Conservation (phyloP, 148 eudicot species). For the Rhododendron ovatum region DNA sequence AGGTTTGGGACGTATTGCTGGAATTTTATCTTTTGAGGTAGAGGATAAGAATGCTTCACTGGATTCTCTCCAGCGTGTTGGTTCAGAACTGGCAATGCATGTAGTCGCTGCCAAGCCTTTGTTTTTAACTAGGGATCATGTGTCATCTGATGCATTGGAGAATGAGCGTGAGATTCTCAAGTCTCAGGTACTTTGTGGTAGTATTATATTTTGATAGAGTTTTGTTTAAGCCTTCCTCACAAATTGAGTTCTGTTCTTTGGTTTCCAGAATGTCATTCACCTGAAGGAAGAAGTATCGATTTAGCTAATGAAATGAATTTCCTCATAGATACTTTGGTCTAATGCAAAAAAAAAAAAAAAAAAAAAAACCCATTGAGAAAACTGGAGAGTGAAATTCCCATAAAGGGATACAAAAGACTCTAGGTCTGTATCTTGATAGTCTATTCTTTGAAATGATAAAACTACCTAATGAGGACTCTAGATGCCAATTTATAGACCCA, state of each 20-base stretch:
- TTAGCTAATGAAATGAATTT: neutral
- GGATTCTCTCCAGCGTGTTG: slow-evolving; percentile 62
- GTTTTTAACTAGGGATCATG: slow-evolving; percentile 74
- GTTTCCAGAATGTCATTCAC: neutral
- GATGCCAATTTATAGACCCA: neutral
- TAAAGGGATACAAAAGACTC: neutral
- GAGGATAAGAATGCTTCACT: slow-evolving; percentile 60
- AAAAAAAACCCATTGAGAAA: neutral
- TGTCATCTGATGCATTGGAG: slow-evolving; percentile 68
- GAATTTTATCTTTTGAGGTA: slow-evolving; percentile 77
- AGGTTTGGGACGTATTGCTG: slow-evolving; percentile 97
- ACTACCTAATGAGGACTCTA: neutral
- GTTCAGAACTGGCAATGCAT: slow-evolving; percentile 97
- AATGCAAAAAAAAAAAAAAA: neutral
- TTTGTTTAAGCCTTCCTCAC: neutral
- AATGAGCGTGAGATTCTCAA: slow-evolving; percentile 84
- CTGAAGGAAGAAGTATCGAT: neutral
- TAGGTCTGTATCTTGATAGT: neutral
- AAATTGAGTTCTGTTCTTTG: neutral
- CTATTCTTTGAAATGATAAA: neutral
- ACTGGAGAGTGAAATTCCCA: neutral
- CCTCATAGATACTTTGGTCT: neutral
- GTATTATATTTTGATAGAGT: neutral
- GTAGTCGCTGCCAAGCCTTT: slow-evolving; percentile 86
- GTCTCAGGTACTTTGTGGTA: slow-evolving; percentile 64